Conservation (phyloP, 2,329 filamentous ascomycete genomes). For the Hypoxylon sp. region DNA sequence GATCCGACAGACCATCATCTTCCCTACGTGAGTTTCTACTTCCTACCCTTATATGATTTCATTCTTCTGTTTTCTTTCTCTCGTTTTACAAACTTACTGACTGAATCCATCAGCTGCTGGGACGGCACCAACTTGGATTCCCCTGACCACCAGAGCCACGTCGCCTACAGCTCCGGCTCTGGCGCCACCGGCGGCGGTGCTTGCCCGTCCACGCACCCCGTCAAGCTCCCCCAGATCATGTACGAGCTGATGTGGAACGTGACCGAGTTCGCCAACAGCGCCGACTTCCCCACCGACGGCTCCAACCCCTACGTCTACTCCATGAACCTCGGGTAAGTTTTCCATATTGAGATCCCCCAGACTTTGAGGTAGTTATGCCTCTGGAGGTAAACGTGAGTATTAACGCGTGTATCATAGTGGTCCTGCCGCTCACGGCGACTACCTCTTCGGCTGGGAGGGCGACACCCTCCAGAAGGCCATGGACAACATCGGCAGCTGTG, state of each 20-base stretch:
- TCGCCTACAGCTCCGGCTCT: conserved; percentile 58
- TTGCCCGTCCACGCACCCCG: conserved; percentile 60
- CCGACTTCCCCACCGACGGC: conserved; percentile 58
- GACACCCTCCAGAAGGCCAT: conserved; percentile 62
- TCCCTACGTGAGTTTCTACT: conserved; percentile 54
- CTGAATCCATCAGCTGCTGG: conserved; percentile 57
- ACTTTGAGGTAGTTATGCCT: too few species aligned
- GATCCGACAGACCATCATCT: conserved; percentile 66
- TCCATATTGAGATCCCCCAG: too few species aligned
- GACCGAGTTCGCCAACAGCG: conserved; percentile 55
- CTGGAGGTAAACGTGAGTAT: not conserved
- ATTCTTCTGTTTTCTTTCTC: not conserved
- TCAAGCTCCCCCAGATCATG: conserved; percentile 62
- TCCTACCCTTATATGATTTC: too few species aligned
- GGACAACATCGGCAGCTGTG: conserved; percentile 57
- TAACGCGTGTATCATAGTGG: conserved; percentile 49
- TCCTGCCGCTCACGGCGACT: conserved; percentile 63
- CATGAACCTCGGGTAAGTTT: conserved; percentile 57
- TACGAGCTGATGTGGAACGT: conserved; percentile 63
- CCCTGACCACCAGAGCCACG: conserved; percentile 61
- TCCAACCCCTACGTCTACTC: conserved; percentile 58
- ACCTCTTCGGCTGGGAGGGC: conserved; percentile 64
- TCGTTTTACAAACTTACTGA: conserved; percentile 11
- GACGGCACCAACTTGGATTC: conserved; percentile 62
- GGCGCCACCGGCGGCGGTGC: conserved; percentile 60